Percentiles rank a stretch among this genome's conserved stretches.
phyloP scores from a whole-genome alignment of 2,329 filamentous ascomycete genomes.

The Alternaria rosae region DNA sequence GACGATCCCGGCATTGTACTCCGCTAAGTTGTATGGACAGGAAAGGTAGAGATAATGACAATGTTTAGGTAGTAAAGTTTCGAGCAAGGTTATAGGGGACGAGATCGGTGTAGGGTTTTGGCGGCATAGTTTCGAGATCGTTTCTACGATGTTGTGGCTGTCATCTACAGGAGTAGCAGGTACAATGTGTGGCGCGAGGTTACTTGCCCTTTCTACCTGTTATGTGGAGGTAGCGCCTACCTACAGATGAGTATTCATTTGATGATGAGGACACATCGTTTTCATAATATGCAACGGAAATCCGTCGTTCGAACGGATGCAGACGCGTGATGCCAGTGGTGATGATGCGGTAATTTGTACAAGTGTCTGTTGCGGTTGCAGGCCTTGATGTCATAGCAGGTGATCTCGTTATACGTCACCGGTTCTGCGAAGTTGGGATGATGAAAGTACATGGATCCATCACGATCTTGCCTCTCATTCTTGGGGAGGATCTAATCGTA shows the following conservation, averaged over 20 bases:
- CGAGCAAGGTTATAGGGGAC: not conserved
- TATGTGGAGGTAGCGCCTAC: not conserved
- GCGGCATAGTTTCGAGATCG: not conserved
- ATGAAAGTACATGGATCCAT: not conserved
- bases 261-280: too few relatives aligned
- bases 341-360: not conserved
- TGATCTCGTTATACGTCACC: not conserved
- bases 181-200: not conserved
- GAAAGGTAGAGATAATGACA: not conserved
- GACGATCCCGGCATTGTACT: not conserved
- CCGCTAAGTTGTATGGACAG: not conserved
- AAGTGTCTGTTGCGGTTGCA: not conserved
- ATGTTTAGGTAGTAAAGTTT: not conserved
- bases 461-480: not conserved
- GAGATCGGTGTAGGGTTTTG: not conserved
- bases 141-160: not conserved
- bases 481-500: not conserved
- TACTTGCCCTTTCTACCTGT: not conserved
- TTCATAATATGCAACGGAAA: not conserved
- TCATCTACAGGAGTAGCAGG: not conserved
- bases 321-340: not conserved
- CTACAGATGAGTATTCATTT: too few relatives aligned
- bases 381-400: too few relatives aligned
- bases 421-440: not conserved
- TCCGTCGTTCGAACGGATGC: not conserved